Evolutionary conservation across 192 early-diverging fungal genomes (phyloP), one percentile per base, ranked within the genome.

Genomic region (Glomus cerebriforme): DNA sequence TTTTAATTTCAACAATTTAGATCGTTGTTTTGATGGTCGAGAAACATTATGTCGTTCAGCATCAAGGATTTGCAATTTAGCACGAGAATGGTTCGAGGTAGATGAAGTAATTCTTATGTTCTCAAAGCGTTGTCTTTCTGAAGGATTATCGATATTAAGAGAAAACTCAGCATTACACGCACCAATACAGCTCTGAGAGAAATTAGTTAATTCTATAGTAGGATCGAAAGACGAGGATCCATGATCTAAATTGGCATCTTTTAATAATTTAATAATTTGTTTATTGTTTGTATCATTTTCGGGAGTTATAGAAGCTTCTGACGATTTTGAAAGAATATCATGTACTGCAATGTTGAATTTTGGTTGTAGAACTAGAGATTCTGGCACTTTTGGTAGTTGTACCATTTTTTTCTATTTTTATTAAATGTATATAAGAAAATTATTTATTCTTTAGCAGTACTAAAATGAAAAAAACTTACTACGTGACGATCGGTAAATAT

Each of bases 1-100:
- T 34, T 60, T 75, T 29, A 75, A 34, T 12, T 75, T 60, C 12
- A 75, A 60, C 34, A 59, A 34, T 13, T 43, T 62, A 35, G 58
- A 29, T 32, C 59, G 32, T 24, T 60, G 24, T 60, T 62, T 75
- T 54, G n/a, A n/a, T n/a, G 58, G 31, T n/a, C 13, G 73, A 75
- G 62, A 75, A 24, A 22, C 29, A 34, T n/a, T n/a, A n/a, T n/a
- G n/a, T n/a, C n/a, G n/a, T n/a, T 68, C 32, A 68, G 15, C 17
- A 7, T 65, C 63, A 31, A 65, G 3, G 22, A 68, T 37, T 68
- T 68, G 66, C 66, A 37, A 34, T 39, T 34, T n/a, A 22, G 37
- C 1, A 17, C 22, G 19, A 35, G 35, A 24, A 31, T 13, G 15
- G n/a, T 2, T 15, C 6, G 35, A 12, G 31, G 66, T n/a, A 37